Percentiles rank a stretch among this genome's conserved stretches.
Evolutionary conservation across 441 rosid genomes (phyloP).

Genomic region (Pelargonium australe): DNA sequence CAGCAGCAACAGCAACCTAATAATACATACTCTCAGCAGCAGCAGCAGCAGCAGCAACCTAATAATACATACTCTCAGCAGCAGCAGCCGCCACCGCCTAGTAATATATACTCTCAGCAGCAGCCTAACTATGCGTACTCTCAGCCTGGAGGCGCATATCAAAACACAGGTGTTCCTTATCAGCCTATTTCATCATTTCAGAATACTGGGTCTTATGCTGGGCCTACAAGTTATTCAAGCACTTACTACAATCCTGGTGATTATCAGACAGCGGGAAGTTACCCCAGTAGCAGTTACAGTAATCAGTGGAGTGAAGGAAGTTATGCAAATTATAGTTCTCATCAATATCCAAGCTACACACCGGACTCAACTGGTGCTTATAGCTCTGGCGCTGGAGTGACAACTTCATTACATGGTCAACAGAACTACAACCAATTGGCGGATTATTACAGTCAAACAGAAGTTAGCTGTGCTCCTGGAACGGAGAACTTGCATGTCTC

Average conservation of each 20-base stretch:
- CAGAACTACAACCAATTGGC: conserved; percentile 83
- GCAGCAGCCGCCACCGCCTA: not conserved
- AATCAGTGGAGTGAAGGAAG: conserved; percentile 70
- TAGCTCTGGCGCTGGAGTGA: conserved; percentile 44
- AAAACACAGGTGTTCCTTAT: conserved; percentile 93
- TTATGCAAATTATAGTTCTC: conserved; percentile 56
- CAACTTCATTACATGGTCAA: conserved; percentile 59
- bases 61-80: not conserved
- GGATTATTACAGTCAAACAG: conserved; percentile 79
- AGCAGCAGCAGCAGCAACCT: conserved; percentile 3
- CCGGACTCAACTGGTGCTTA: conserved; percentile 48
- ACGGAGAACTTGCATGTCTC: conserved; percentile 69
- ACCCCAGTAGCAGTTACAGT: conserved; percentile 65
- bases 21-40: not conserved
- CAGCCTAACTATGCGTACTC: conserved; percentile 21
- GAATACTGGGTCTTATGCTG: conserved; percentile 97
- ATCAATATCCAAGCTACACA: conserved; percentile 59
- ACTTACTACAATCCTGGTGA: conserved; percentile 98
- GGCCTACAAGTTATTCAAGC: conserved; percentile 91
- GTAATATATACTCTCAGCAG: conserved; percentile 4
- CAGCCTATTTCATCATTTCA: conserved; percentile 35
- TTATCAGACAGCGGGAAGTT: conserved; percentile 99
- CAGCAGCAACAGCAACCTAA: conserved; percentile 29
- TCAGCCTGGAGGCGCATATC: conserved; percentile 89
- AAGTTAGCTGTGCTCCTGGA: conserved; percentile 97